Conservation (phyloP, 371 early-diverging fungal genomes). For the Choanephora cucurbitarum region DNA sequence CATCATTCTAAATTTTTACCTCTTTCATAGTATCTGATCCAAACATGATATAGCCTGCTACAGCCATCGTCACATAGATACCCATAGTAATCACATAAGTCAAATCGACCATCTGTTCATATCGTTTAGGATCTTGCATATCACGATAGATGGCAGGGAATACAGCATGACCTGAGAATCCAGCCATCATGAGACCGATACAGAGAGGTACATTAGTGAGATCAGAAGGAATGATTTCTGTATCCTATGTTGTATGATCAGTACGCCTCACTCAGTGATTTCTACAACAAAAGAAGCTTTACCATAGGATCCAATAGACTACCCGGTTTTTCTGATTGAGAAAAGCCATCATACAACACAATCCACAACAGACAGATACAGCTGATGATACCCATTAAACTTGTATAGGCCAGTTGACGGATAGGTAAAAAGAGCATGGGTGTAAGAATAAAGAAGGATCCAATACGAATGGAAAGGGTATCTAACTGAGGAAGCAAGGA, state of each 20-base stretch:
- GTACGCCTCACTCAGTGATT: no score
- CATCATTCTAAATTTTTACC: no score
- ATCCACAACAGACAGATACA: conserved; percentile 39
- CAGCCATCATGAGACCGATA: conserved; percentile 34
- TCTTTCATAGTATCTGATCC: conserved; percentile 60
- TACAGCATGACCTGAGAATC: conserved; percentile 37
- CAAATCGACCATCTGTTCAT: conserved; percentile 34
- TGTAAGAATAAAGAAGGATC: conserved; percentile 9
- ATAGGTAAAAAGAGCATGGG: conserved; percentile 41
- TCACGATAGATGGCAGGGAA: conserved; percentile 39
- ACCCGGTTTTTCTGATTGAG: conserved; percentile 52
- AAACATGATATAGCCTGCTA: conserved; percentile 75
- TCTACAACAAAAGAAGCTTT: no score
- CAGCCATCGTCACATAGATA: conserved; percentile 36
- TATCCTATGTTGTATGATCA: conserved; percentile 22
- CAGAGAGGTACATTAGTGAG: conserved; percentile 24
- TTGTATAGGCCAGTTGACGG: conserved; percentile 45
- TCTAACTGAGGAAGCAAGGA: conserved; percentile 28
- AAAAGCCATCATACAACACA: conserved; percentile 49
- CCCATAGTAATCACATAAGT: conserved; percentile 33
- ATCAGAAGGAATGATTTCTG: conserved; percentile 28
- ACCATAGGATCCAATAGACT: conserved; percentile 55
- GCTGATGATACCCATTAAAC: conserved; percentile 54
- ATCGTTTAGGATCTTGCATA: conserved; percentile 53
- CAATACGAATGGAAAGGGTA: conserved; percentile 1